Evolutionary conservation across 805 yeast genomes (phyloP).

Genomic region (Saccharomyces mikatae): DNA sequence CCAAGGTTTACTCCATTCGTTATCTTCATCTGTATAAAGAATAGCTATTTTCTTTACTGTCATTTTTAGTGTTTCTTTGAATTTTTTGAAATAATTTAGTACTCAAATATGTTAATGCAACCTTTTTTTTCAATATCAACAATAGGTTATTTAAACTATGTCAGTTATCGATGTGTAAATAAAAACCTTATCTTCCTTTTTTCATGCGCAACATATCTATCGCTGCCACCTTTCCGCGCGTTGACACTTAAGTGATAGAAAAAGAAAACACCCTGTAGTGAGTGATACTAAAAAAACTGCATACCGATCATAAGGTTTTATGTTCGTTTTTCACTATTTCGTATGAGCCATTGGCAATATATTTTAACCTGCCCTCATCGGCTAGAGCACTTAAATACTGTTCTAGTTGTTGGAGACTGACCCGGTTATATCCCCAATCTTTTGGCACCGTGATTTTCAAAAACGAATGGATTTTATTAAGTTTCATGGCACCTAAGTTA

Average conservation of each 20-base stretch:
- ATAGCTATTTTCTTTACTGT: constrained; percentile 15
- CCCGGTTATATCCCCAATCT: constrained; percentile 27
- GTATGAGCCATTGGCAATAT: constrained; percentile 13
- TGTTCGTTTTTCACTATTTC: constrained; percentile 5
- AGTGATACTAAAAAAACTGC: not conserved
- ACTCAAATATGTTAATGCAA: not conserved
- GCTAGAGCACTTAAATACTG: constrained; percentile 10
- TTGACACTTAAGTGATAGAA: not conserved
- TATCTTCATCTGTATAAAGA: constrained; percentile 20
- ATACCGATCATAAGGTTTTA: not conserved
- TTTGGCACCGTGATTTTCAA: constrained; percentile 48
- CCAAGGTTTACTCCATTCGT: constrained; percentile 18
- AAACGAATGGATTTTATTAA: constrained; percentile 45
- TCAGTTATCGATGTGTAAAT: not conserved
- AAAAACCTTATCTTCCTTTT: not conserved
- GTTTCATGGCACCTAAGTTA: constrained; percentile 44
- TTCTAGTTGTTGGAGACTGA: constrained; percentile 11
- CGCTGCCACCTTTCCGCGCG: not conserved
- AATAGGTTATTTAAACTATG: not conserved
- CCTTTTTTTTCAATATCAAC: not conserved
- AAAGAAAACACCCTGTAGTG: not conserved
- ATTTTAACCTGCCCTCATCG: constrained; percentile 12
- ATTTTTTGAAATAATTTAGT: not conserved
- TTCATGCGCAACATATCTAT: not conserved
- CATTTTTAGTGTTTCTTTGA: not conserved